Percentiles rank a stretch among this genome's conserved stretches.
phyloP scores from a whole-genome alignment of 371 early-diverging fungal species.

The Cokeromyces recurvatus region DNA sequence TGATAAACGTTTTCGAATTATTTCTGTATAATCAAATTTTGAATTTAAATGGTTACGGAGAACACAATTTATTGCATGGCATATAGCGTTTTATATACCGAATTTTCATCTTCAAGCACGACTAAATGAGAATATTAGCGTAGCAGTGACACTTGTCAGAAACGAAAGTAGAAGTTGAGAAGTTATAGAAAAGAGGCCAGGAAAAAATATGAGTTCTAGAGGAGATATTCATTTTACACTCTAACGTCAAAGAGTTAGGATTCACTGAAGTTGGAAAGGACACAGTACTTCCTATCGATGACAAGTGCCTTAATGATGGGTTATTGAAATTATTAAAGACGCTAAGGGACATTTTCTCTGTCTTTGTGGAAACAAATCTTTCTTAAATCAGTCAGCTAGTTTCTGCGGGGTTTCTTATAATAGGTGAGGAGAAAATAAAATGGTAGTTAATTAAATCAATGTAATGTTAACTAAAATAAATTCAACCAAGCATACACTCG shows the following conservation, averaged over 20 bases:
- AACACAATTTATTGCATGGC: background rate
- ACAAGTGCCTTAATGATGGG: conserved; percentile 10
- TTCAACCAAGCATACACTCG: no score
- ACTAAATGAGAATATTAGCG: background rate
- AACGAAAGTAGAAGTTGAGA: conserved; percentile 7
- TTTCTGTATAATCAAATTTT: no score
- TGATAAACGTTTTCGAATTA: no score
- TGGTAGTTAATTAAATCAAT: background rate
- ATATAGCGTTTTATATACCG: conserved; percentile 3
- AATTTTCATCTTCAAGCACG: conserved; percentile 1
- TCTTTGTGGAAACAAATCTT: conserved; percentile 10
- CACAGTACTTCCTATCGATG: conserved; percentile 11
- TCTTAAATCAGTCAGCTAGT: conserved; percentile 10
- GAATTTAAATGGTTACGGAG: background rate
- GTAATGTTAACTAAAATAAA: no score
- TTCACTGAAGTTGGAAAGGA: conserved; percentile 12
- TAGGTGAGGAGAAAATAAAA: conserved; percentile 10
- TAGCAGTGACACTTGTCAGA: conserved; percentile 6
- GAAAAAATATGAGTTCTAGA: conserved; percentile 13
- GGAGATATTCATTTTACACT: conserved; percentile 7
- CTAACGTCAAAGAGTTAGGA: conserved; percentile 7
- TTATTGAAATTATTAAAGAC: conserved; percentile 14
- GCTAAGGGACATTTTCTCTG: conserved; percentile 10
- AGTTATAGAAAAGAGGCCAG: conserved; percentile 4
- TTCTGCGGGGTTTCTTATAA: conserved; percentile 10